Evolutionary conservation across 345 rosid genomes (phyloP).

Genomic region (Eucalyptus curtisii): DNA sequence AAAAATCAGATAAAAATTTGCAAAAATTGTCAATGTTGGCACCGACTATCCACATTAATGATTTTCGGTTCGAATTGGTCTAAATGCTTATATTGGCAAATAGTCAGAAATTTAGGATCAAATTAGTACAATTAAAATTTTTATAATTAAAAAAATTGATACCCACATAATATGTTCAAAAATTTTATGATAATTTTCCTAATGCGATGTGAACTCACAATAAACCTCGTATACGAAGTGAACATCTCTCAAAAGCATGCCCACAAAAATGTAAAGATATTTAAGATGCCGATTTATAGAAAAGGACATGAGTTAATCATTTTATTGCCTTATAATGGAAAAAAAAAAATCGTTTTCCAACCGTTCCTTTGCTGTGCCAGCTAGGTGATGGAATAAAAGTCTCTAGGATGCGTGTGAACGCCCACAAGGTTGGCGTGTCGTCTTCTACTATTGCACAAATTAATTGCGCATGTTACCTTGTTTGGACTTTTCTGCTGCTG

Average conservation of each 20-base stretch:
- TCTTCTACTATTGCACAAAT: accelerated
- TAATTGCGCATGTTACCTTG: background rate
- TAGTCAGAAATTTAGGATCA: accelerated
- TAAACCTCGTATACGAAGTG: background rate
- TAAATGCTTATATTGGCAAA: accelerated
- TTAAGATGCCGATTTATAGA: background rate
- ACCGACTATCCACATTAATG: background rate
- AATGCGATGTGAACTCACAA: background rate
- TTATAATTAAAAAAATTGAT: background rate
- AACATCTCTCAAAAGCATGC: background rate
- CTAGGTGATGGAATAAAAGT: background rate
- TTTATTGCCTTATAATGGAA: background rate
- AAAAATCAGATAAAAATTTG: no score
- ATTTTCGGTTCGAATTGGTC: background rate
- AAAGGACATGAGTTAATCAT: background rate
- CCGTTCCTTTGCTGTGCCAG: background rate
- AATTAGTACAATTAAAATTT: accelerated
- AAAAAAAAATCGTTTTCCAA: background rate
- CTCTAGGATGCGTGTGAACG: background rate
- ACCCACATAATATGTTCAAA: background rate
- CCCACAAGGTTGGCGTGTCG: background rate
- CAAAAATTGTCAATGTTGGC: no score
- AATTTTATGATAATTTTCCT: background rate
- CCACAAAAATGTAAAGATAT: background rate
- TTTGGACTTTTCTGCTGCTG: background rate